Percentiles rank a stretch among this genome's conserved stretches.
Evolutionary conservation across 2,329 filamentous ascomycete species (phyloP).

Genomic region (Fusarium sp.): DNA sequence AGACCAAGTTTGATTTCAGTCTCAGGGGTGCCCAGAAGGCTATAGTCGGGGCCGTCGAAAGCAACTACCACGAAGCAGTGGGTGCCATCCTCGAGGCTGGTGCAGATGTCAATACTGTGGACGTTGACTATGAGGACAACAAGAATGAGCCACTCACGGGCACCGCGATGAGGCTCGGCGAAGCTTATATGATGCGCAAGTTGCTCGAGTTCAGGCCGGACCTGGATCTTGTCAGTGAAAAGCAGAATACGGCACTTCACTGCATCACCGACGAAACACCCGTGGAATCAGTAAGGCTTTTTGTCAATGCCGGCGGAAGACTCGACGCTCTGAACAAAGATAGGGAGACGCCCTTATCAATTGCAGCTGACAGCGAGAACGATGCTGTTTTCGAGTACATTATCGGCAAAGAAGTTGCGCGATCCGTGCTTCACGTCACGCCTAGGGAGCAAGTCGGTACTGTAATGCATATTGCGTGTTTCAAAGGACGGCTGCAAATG

Average conservation of each 20-base stretch:
- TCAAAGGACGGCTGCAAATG: neutral
- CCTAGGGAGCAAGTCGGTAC: neutral
- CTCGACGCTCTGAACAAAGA: neutral
- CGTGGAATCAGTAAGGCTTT: neutral
- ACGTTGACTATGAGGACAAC: neutral
- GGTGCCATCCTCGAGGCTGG: conserved; percentile 8
- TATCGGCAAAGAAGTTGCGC: conserved; percentile 5
- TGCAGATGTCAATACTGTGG: neutral
- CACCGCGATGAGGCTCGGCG: neutral
- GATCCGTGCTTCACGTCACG: neutral
- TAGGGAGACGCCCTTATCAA: neutral
- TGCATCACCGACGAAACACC: neutral
- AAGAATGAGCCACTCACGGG: neutral
- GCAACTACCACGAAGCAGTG: neutral
- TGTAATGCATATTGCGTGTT: conserved; percentile 2
- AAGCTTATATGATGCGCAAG: conserved; percentile 1
- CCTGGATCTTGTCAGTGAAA: neutral
- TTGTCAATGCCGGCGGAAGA: conserved; percentile 16
- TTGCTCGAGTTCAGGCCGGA: conserved; percentile 18
- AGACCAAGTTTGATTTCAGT: no score
- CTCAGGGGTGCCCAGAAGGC: neutral
- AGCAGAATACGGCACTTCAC: conserved; percentile 10
- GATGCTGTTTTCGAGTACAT: conserved; percentile 11
- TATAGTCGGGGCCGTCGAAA: neutral
- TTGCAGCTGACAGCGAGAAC: neutral